phyloP scores from a whole-genome alignment of 2,329 filamentous ascomycete species.

The Aspergillus tanneri region DNA sequence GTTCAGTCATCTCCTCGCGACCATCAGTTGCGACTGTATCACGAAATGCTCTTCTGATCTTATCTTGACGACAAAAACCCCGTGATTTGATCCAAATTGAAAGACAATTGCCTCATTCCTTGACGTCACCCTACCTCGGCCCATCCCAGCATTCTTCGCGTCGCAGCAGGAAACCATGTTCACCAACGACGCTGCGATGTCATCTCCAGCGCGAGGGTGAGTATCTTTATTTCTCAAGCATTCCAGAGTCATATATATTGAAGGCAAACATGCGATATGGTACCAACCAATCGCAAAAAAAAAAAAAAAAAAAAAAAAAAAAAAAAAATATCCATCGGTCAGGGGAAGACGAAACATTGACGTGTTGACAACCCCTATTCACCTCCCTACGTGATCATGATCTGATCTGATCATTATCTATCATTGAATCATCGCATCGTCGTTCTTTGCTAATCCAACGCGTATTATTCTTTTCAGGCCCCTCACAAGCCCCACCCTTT shows the following conservation, averaged over 20 bases:
- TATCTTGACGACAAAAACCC: no score
- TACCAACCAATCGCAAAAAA: not conserved
- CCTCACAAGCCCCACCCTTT: not conserved
- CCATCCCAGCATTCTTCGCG: slow-evolving; percentile 11
- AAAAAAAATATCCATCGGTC: not conserved
- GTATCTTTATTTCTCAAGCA: slow-evolving; percentile 3
- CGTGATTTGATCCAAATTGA: no score
- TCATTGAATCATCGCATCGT: no score
- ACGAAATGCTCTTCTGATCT: no score
- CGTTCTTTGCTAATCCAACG: slow-evolving; percentile 14
- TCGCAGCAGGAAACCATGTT: slow-evolving; percentile 9
- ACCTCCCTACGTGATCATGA: not conserved
- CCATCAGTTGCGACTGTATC: no score
- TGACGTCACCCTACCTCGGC: slow-evolving; percentile 3
- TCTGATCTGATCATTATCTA: not conserved
- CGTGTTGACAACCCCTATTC: slow-evolving; percentile 2
- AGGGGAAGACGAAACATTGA: not conserved
- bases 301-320: not conserved
- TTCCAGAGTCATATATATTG: not conserved
- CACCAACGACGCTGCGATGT: slow-evolving; percentile 6
- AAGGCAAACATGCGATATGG: not conserved
- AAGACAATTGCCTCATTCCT: no score
- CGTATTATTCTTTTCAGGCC: slow-evolving; percentile 1
- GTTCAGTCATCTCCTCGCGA: no score
- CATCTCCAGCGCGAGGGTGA: slow-evolving; percentile 11